phyloP scores from a whole-genome alignment of 2,329 filamentous ascomycete species.

The Ophiostoma ips region DNA sequence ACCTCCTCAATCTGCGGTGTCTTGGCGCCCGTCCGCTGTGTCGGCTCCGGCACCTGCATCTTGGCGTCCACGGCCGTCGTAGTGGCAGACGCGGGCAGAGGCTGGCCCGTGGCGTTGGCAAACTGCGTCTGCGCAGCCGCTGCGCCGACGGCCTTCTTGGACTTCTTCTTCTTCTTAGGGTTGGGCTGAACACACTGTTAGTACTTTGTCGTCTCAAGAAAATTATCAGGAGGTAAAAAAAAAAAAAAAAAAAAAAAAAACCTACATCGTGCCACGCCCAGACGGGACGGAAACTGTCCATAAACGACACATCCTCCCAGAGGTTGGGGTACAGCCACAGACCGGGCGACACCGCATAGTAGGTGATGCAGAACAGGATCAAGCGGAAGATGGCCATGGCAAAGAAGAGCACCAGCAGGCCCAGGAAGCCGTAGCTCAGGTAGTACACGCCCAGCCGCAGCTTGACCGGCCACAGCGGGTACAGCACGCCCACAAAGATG shows the following conservation, averaged over 20 bases:
- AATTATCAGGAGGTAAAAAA: too few relatives aligned
- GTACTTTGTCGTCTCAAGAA: slow-evolving; percentile 5
- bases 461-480: slow-evolving; percentile 89
- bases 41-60: slow-evolving; percentile 26
- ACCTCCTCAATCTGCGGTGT: slow-evolving; percentile 27
- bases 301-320: slow-evolving; percentile 96
- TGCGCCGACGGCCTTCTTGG: slow-evolving; percentile 23
- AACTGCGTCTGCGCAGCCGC: slow-evolving; percentile 28
- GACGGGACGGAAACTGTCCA: slow-evolving; percentile 88
- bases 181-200: slow-evolving; percentile 19
- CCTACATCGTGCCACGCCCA: slow-evolving; percentile 97
- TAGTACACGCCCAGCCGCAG: slow-evolving; percentile 94
- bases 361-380: slow-evolving; percentile 85
- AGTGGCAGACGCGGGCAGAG: slow-evolving; percentile 36
- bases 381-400: slow-evolving; percentile 94
- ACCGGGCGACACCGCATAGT: slow-evolving; percentile 71
- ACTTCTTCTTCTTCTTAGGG: slow-evolving; percentile 46
- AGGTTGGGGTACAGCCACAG: slow-evolving; percentile 98
- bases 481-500: slow-evolving; percentile 83
- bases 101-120: slow-evolving; percentile 38
- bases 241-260: slow-evolving; percentile 8
- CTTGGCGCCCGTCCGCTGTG: slow-evolving; percentile 18
- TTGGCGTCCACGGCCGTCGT: slow-evolving; percentile 44
- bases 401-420: slow-evolving; percentile 85
- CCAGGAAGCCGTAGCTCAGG: slow-evolving; percentile 83